A percentile compares a stretch with the other conserved stretches of the same genome.
phyloP scores from a whole-genome alignment of 805 yeast genomes.

The Saccharomycopsis guyanensis region DNA sequence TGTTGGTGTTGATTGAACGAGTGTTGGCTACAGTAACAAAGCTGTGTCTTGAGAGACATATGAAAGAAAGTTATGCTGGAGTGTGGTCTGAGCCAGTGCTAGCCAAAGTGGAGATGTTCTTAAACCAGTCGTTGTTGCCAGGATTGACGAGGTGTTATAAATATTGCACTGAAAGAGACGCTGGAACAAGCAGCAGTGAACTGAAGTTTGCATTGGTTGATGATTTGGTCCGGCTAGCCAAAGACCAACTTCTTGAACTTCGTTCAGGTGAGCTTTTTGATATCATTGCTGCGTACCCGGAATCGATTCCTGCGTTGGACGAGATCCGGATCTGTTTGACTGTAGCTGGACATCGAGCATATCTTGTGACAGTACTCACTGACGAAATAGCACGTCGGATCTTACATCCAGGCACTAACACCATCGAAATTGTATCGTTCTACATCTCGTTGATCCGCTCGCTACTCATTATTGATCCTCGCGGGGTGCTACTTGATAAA shows the following conservation, averaged over 20 bases:
- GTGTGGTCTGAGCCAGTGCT: too few relatives aligned
- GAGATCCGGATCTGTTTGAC: slow-evolving; percentile 51
- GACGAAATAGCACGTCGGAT: slow-evolving; percentile 37
- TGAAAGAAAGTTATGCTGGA: too few relatives aligned
- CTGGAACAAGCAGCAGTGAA: too few relatives aligned
- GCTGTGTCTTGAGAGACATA: too few relatives aligned
- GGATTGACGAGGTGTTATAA: too few relatives aligned
- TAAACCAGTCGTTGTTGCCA: too few relatives aligned
- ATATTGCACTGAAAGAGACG: too few relatives aligned
- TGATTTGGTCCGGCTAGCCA: slow-evolving; percentile 3
- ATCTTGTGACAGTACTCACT: slow-evolving; percentile 45
- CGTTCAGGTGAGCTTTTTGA: slow-evolving; percentile 54
- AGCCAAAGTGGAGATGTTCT: too few relatives aligned
- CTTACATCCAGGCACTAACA: slow-evolving; percentile 76
- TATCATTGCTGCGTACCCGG: slow-evolving; percentile 48
- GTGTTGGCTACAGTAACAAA: too few relatives aligned
- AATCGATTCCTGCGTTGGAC: slow-evolving; percentile 41
- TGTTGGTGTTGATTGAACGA: too few relatives aligned
- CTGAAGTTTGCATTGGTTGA: too few relatives aligned
- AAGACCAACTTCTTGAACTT: slow-evolving; percentile 26
- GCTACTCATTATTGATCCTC: slow-evolving; percentile 72
- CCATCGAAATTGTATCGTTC: slow-evolving; percentile 59
- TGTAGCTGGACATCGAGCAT: slow-evolving; percentile 41
- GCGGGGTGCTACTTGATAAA: slow-evolving; percentile 73
- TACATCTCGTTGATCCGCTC: slow-evolving; percentile 68